A percentile compares a stretch with the other conserved stretches of the same genome.
These are phyloP conservation scores for Chaetomium globosum DNA, from an alignment of 2,329 filamentous ascomycete genomes.

Conservation along the genomic window DNA sequence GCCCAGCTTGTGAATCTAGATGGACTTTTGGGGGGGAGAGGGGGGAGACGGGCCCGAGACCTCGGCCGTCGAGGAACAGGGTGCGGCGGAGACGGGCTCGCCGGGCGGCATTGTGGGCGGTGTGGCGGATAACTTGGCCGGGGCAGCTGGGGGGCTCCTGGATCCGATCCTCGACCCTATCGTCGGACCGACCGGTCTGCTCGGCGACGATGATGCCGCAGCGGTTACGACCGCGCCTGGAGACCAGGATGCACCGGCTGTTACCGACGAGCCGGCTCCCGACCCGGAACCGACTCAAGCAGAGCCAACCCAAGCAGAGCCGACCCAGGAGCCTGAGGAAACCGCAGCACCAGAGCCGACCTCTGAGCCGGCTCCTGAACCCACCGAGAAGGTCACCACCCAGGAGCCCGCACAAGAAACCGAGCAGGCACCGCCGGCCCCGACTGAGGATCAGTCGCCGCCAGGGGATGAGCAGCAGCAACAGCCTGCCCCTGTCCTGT, in stretches of 20 bases:
- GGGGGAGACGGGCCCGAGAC: background rate
- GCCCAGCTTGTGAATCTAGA: conserved; percentile 26
- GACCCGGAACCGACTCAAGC: conserved; percentile 18
- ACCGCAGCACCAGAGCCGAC: conserved; percentile 19
- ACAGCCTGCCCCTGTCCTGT: conserved; percentile 12
- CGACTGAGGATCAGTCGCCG: background rate
- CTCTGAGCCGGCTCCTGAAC: conserved; percentile 13
- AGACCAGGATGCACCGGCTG: conserved; percentile 4
- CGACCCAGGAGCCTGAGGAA: conserved; percentile 14
- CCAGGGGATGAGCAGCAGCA: conserved; percentile 9
- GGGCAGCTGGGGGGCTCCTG: conserved; percentile 12
- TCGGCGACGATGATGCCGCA: conserved; percentile 10
- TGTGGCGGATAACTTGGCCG: conserved; percentile 10
- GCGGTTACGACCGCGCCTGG: conserved; percentile 2
- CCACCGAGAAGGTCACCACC: background rate
- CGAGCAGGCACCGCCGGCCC: conserved; percentile 6
- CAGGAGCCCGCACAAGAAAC: background rate
- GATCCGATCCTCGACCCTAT: conserved; percentile 18
- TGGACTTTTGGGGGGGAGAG: conserved; percentile 16
- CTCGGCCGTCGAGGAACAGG: conserved; percentile 17
- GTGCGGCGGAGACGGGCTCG: conserved; percentile 1
- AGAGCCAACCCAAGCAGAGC: conserved; percentile 1
- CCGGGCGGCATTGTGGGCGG: conserved; percentile 13
- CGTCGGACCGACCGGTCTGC: conserved; percentile 18
- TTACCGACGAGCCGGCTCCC: conserved; percentile 10